A percentile compares a stretch with the other conserved stretches of the same genome.
phyloP scores from a whole-genome alignment of 805 yeast species.

The Hanseniaspora occidentalis region DNA sequence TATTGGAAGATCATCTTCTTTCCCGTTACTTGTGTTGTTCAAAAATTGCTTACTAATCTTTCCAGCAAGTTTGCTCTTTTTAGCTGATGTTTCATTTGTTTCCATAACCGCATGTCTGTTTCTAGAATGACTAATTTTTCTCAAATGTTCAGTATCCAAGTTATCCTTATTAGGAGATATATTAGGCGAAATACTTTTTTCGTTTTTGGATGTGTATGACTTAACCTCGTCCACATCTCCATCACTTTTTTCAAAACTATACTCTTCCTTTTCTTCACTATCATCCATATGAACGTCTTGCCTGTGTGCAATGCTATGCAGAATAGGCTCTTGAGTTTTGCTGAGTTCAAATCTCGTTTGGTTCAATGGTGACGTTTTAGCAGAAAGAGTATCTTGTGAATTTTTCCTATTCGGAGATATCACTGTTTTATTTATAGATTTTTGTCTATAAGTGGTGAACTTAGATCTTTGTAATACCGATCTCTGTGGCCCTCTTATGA shows the following conservation, averaged over 20 bases:
- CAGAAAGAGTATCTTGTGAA: slow-evolving; percentile 1
- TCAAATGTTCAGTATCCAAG: background rate
- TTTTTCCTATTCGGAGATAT: background rate
- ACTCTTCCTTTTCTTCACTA: background rate
- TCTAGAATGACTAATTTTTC: slow-evolving; percentile 23
- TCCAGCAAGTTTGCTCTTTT: slow-evolving; percentile 1
- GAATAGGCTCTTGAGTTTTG: background rate
- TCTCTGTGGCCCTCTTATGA: slow-evolving; percentile 21
- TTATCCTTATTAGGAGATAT: background rate
- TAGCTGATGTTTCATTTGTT: too few relatives aligned
- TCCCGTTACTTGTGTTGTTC: background rate
- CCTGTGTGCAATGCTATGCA: background rate
- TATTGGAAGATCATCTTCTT: background rate
- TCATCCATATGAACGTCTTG: background rate
- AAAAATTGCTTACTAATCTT: background rate
- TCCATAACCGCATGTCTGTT: too few relatives aligned
- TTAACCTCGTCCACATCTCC: background rate
- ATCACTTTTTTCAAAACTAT: background rate
- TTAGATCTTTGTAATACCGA: slow-evolving; percentile 32
- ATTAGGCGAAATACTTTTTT: background rate
- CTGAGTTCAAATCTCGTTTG: background rate
- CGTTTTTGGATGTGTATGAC: background rate
- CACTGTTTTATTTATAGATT: slow-evolving; percentile 14
- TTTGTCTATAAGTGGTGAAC: slow-evolving; percentile 39
- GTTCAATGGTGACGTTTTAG: background rate